A percentile compares a stretch with the other conserved stretches of the same genome.
These are phyloP conservation scores for Globisporangium mamillatum DNA, from an alignment of 352 stramenopile genomes.

Conservation along the genomic window DNA sequence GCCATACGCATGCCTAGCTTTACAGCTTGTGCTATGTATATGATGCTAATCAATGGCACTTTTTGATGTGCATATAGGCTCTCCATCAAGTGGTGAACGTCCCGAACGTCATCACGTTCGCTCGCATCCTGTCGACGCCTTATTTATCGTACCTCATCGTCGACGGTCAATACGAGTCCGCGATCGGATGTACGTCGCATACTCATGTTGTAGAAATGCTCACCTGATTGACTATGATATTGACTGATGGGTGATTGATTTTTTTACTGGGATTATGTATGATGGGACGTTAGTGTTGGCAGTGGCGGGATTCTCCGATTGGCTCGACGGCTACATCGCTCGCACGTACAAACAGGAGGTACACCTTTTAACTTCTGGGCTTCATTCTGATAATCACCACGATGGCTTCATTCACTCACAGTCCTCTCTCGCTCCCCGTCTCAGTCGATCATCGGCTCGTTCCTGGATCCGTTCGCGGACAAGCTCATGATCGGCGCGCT, in stretches of 20 bases:
- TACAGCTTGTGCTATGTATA: background rate
- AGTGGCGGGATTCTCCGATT: slow-evolving; percentile 70
- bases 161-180: slow-evolving; percentile 58
- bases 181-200: slow-evolving; percentile 53
- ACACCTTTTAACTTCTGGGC: background rate
- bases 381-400: no score
- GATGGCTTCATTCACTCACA: background rate
- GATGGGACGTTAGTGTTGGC: slow-evolving; percentile 45
- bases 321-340: slow-evolving; percentile 81
- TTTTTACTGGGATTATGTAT: background rate
- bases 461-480: slow-evolving; percentile 81
- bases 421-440: background rate
- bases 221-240: background rate
- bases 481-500: slow-evolving; percentile 77
- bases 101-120: slow-evolving; percentile 78
- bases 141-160: slow-evolving; percentile 77
- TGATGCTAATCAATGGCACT: background rate
- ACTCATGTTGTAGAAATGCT: background rate
- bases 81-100: slow-evolving; percentile 75
- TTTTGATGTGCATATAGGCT: slow-evolving; percentile 23
- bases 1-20: background rate
- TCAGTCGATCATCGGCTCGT: slow-evolving; percentile 75
- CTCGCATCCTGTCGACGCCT: slow-evolving; percentile 69
- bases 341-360: slow-evolving; percentile 73
- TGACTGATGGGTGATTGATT: background rate